Evolutionary conservation across 208 protist species (phyloP).

Genomic region (Acanthamoeba sp.): DNA sequence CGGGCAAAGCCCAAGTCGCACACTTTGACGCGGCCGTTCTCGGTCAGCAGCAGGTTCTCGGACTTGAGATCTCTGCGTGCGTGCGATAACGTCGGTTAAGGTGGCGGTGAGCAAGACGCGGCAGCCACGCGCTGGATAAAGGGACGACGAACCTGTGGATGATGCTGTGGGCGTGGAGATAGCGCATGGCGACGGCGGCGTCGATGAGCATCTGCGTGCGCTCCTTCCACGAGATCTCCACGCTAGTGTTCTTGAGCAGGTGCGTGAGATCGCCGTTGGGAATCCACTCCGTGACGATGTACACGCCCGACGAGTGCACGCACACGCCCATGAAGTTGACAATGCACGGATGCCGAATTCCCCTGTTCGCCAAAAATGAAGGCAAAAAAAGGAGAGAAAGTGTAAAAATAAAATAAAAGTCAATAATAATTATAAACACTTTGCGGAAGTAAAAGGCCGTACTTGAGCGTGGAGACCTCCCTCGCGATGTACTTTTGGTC

Average conservation of each 20-base stretch:
- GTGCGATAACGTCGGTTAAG: no score
- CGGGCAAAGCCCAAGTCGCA: conserved; percentile 41
- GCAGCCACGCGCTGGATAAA: not conserved
- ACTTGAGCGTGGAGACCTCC: conserved; percentile 45
- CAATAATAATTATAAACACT: not conserved
- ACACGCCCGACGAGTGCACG: conserved; percentile 42
- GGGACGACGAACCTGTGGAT: conserved; percentile 9
- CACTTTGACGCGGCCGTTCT: conserved; percentile 39
- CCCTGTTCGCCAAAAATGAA: not conserved
- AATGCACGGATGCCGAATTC: conserved; percentile 50
- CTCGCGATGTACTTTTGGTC: conserved; percentile 60
- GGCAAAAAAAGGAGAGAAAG: not conserved
- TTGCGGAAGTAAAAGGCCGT: not conserved
- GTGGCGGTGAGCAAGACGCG: not conserved
- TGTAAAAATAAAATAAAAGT: not conserved
- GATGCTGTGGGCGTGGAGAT: conserved; percentile 58
- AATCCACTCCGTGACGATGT: conserved; percentile 68
- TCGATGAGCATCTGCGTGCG: conserved; percentile 28
- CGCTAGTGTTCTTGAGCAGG: not conserved
- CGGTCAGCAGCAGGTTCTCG: conserved; percentile 54
- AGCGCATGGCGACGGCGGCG: conserved; percentile 45
- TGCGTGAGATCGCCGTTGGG: conserved; percentile 54
- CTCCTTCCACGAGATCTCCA: conserved; percentile 47
- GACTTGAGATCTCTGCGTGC: conserved; percentile 46
- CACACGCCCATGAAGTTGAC: conserved; percentile 64